These are phyloP conservation scores for Raffaelea albimanens DNA, from an alignment of 2,329 filamentous ascomycete species.

Conservation along the genomic window DNA sequence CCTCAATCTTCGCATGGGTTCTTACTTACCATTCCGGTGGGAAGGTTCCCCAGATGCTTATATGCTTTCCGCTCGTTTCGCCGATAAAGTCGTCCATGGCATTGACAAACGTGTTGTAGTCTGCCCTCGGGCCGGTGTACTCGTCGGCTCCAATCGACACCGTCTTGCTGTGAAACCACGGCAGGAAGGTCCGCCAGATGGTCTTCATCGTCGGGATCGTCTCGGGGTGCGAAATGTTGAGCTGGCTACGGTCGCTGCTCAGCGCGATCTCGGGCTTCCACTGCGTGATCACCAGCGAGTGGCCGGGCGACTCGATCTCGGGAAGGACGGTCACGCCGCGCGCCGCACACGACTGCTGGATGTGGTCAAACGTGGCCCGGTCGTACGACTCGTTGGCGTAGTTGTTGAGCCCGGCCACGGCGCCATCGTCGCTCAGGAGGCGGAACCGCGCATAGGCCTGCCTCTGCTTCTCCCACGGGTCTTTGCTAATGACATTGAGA, in stretches of 20 bases:
- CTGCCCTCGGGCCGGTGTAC: slow-evolving; percentile 32
- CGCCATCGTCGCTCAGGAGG: slow-evolving; percentile 36
- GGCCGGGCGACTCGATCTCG: slow-evolving; percentile 51
- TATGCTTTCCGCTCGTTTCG: slow-evolving; percentile 27
- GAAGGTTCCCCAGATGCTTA: slow-evolving; percentile 49
- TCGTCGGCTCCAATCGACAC: slow-evolving; percentile 49
- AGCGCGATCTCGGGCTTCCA: slow-evolving; percentile 49
- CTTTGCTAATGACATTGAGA: slow-evolving; percentile 38
- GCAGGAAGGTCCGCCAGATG: slow-evolving; percentile 43
- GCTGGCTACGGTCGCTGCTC: slow-evolving; percentile 33
- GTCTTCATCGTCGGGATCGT: slow-evolving; percentile 42
- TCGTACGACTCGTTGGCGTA: slow-evolving; percentile 46
- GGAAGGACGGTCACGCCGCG: slow-evolving; percentile 49
- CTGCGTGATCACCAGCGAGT: slow-evolving; percentile 45
- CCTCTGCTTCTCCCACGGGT: slow-evolving; percentile 35
- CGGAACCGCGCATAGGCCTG: slow-evolving; percentile 47
- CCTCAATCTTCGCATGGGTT: too few relatives aligned
- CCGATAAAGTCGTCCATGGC: slow-evolving; percentile 38
- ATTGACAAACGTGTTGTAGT: slow-evolving; percentile 45
- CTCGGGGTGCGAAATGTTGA: slow-evolving; percentile 46
- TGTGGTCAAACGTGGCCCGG: slow-evolving; percentile 36
- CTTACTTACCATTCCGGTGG: slow-evolving; percentile 23
- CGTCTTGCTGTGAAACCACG: slow-evolving; percentile 46
- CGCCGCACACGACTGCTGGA: slow-evolving; percentile 41
- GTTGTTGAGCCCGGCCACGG: slow-evolving; percentile 38